Evolutionary conservation across 1,284 basidiomycete species (phyloP), one percentile per base, ranked within the genome.

Genomic region (Marasmius oreades): DNA sequence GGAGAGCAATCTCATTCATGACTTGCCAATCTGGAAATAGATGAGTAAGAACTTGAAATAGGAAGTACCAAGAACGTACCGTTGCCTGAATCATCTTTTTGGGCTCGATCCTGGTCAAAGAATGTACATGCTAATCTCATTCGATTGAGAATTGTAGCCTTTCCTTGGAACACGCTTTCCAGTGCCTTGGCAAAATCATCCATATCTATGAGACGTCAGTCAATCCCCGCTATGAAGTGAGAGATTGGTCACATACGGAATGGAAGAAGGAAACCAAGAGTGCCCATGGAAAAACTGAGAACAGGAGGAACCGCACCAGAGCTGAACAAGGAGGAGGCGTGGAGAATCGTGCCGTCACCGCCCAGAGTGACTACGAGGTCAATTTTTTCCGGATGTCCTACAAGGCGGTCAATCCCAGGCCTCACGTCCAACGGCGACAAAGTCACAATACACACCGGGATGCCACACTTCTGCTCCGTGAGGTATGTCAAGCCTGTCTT

Each of bases 1-100:
- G 96, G 22, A 98, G 77, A 10, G 93, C 87, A 55, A 98, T 86
- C 72, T 98, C 96, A 67, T 98, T 98, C 93, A 98, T 96, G 34
- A 97, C 93, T 71, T 98, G 95, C 85, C 92, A 93, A 61, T 91
- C 94, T 85, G 57, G 46, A 47, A 47, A 8, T 26, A 16, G 7
- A 44, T 50, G 36, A n/a, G 28, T 26, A 47, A n/a, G 37, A 53
- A 44, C 11, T 48, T n/a, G 31, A 18, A 24, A 23, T 22, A 18
- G n/a, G 18, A 48, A 26, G 53, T 23, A 34, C 12, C 18, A 37
- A 31, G 52, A 31, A 69, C 77, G 33, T 52, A 87, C 86, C 85
- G 66, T 86, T 79, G 22, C 73, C 74, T 51, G 81, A 78, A 37
- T 74, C 73, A 26, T 74, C 77, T 54, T 90, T 83, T 50, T 81